phyloP scores from a whole-genome alignment of 768 basidiomycete species.

The Suillus hirtellus region DNA sequence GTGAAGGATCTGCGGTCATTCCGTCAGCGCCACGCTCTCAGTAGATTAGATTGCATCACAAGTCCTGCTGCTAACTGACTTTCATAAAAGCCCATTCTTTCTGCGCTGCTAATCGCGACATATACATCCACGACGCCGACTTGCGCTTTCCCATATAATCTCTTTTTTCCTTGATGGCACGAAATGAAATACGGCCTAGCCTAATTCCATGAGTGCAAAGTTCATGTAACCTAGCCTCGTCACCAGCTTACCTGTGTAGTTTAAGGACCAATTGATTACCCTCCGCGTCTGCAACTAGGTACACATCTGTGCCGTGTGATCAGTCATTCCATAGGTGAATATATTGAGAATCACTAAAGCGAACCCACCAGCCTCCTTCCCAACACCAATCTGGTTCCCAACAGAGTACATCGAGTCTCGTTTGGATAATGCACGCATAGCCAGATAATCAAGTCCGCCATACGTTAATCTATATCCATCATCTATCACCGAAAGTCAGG shows the following conservation, averaged over 20 bases:
- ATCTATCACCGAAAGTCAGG: slow-evolving; percentile 49
- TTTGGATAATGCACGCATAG: slow-evolving; percentile 90
- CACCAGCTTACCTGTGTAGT: slow-evolving; percentile 70
- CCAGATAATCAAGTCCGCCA: slow-evolving; percentile 96
- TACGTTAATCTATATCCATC: slow-evolving; percentile 97
- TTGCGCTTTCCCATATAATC: slow-evolving; percentile 96
- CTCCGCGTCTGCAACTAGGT: slow-evolving; percentile 83
- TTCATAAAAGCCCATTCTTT: slow-evolving; percentile 99
- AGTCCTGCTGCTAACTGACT: slow-evolving; percentile 40
- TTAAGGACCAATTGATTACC: slow-evolving; percentile 90
- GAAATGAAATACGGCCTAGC: slow-evolving; percentile 95
- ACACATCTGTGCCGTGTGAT: slow-evolving; percentile 60
- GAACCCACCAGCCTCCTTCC: slow-evolving; percentile 88
- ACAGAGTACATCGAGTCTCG: slow-evolving; percentile 87
- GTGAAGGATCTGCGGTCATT: slow-evolving; percentile 67
- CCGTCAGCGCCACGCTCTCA: neutral
- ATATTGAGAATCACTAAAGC: neutral
- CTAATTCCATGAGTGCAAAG: slow-evolving; percentile 41
- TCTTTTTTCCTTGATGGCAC: slow-evolving; percentile 93
- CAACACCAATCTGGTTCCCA: slow-evolving; percentile 97
- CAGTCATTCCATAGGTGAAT: neutral
- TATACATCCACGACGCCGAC: slow-evolving; percentile 99
- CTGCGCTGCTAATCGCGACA: slow-evolving; percentile 93
- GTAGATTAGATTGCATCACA: neutral
- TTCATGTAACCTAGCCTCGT: neutral